Base-by-base conservation (phyloP, 306 rosid genomes). In the Cotoneaster glaucophyllus region DNA sequence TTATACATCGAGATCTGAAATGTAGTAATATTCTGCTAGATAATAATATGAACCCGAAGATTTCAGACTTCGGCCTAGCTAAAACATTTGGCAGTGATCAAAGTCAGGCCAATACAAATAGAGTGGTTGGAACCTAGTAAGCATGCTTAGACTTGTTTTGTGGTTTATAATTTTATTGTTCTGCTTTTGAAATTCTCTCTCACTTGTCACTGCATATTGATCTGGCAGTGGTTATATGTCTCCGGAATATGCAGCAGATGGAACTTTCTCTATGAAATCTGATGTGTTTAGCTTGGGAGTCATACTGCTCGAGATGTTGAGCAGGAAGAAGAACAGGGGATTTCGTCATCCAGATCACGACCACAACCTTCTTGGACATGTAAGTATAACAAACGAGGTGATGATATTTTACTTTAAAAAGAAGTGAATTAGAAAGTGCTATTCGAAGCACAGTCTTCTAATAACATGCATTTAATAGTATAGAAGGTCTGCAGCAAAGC, bases 241-340 rank as follows among this genome's bases (percentile, higher is more conserved):
- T 13, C 87, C 83, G 1, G 75, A 83, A 67, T 86, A 86, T 70
- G 82, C 86, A 6, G 75, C 84, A 79, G 67, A 82, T 54, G 88
- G 88, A 62, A 32, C 28, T 4, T 86, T 79, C 64, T 86, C 88
- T 9, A 64, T 76, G 2, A 86, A 84, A 71, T 79, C 85, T 18
- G 89, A 86, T 56, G 83, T 83, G 13, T 86, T 77, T 18, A 83
- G 84, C 56, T 86, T 83, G 31, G 89, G 87, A 21, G 83, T 86
- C 69, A 32, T 85, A 2, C 24, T 85, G 69, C 9, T 82, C 3
- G 88, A 85, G 56, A 76, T 82, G n/a, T 57, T 86, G 32, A 79
- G 80, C 28, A 82, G 80, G 34, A 32, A 61, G 31, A 77, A 67
- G 52, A 84, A 82, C 50, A 71, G 9, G 64, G 75, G 75, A 71